Evolutionary conservation across 2,329 filamentous ascomycete genomes (phyloP).

Genomic region (Penicillium paneum): DNA sequence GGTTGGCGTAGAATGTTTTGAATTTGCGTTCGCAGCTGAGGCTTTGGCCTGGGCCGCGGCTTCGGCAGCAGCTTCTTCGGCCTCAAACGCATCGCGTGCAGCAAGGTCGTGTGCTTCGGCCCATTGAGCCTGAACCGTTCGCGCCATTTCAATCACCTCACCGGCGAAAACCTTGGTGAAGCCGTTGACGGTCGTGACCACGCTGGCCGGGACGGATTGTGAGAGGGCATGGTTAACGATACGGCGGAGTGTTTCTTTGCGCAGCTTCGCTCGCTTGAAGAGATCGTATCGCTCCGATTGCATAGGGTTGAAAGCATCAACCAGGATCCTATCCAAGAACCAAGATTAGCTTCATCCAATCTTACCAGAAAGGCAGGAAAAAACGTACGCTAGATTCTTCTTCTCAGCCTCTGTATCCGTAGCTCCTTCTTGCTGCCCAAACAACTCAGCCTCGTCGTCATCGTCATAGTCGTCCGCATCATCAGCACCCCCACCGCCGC

Average conservation of each 20-base stretch:
- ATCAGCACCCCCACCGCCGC: slow-evolving; percentile 45
- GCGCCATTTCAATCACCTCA: slow-evolving; percentile 62
- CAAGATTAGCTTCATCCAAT: slow-evolving; percentile 8
- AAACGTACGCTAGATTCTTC: slow-evolving; percentile 49
- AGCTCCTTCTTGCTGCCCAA: slow-evolving; percentile 44
- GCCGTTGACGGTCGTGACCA: slow-evolving; percentile 62
- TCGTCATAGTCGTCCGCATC: slow-evolving; percentile 52
- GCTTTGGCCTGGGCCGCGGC: slow-evolving; percentile 32
- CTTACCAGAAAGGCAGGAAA: neutral
- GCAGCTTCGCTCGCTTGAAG: slow-evolving; percentile 50
- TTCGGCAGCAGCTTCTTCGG: slow-evolving; percentile 55
- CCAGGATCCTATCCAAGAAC: slow-evolving; percentile 36
- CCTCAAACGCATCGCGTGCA: slow-evolving; percentile 54
- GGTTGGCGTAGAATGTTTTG: slow-evolving; percentile 16
- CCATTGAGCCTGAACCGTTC: slow-evolving; percentile 58
- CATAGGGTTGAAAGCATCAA: slow-evolving; percentile 47
- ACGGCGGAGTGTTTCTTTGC: slow-evolving; percentile 50
- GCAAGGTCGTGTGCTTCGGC: slow-evolving; percentile 51
- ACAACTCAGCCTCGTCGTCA: slow-evolving; percentile 46
- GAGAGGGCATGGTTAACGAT: slow-evolving; percentile 66
- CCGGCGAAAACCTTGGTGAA: slow-evolving; percentile 67
- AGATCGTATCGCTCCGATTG: slow-evolving; percentile 50
- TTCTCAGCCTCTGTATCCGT: slow-evolving; percentile 52
- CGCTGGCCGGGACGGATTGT: slow-evolving; percentile 62
- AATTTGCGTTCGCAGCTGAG: slow-evolving; percentile 18